phyloP scores from a whole-genome alignment of 108 stramenopile genomes.

The Skeletonema menzelii region DNA sequence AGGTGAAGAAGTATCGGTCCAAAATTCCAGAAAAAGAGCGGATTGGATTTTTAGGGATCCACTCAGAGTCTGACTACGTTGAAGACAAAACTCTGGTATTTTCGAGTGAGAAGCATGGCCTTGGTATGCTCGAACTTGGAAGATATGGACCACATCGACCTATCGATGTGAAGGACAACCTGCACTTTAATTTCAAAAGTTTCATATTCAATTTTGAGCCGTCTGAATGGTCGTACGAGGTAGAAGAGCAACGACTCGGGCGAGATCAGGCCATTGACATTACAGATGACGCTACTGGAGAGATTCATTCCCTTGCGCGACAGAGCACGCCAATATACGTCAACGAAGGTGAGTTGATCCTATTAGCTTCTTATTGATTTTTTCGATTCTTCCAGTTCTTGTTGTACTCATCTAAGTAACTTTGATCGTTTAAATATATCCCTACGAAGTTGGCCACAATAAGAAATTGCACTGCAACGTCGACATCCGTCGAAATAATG shows the following conservation, averaged over 20 bases:
- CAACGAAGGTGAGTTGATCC: slow-evolving; percentile 47
- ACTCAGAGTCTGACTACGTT: slow-evolving; percentile 36
- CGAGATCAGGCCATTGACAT: slow-evolving; percentile 63
- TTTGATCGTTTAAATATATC: slow-evolving; percentile 56
- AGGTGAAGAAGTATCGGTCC: slow-evolving; percentile 14
- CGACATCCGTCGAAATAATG: slow-evolving; percentile 32
- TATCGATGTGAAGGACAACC: slow-evolving; percentile 56
- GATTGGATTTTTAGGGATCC: slow-evolving; percentile 38
- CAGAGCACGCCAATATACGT: slow-evolving; percentile 67
- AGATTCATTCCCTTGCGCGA: slow-evolving; percentile 56
- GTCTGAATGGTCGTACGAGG: slow-evolving; percentile 30
- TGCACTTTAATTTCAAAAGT: slow-evolving; percentile 55
- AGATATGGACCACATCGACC: slow-evolving; percentile 59
- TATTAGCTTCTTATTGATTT: slow-evolving; percentile 56
- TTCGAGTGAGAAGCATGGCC: slow-evolving; percentile 19
- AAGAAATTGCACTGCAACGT: background rate
- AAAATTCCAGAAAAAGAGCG: slow-evolving; percentile 11
- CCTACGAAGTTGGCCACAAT: slow-evolving; percentile 54
- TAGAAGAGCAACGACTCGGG: slow-evolving; percentile 29
- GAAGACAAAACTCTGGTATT: slow-evolving; percentile 11
- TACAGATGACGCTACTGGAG: slow-evolving; percentile 77
- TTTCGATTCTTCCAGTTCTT: background rate
- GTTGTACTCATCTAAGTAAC: background rate
- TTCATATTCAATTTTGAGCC: slow-evolving; percentile 56
- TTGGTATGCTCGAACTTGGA: slow-evolving; percentile 61